Evolutionary conservation across 2,329 filamentous ascomycete genomes (phyloP).

Genomic region (Xylaria sp.): DNA sequence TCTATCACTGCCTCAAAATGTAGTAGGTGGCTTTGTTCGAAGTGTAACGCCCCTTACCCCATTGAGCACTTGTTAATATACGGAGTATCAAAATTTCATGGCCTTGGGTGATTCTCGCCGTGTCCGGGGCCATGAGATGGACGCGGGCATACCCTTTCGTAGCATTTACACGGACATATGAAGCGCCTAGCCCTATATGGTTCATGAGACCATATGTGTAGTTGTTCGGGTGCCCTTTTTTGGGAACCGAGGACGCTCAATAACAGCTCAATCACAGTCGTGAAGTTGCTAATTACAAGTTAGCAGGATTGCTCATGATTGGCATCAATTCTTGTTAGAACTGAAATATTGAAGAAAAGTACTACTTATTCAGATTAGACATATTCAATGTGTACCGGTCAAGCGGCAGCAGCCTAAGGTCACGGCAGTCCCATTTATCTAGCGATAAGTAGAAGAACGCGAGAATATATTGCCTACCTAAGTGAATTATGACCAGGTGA

Average conservation of each 20-base stretch:
- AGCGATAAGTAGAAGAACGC: neutral
- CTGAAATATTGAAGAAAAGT: neutral
- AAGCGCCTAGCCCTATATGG: no score
- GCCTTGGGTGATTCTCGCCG: neutral
- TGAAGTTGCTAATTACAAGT: neutral
- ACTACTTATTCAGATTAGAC: neutral
- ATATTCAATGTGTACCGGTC: slow-evolving; percentile 1
- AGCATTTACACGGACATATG: neutral
- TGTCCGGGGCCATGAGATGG: slow-evolving; percentile 13
- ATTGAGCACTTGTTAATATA: no score
- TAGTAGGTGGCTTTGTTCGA: no score
- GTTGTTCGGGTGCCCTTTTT: no score
- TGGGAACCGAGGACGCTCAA: no score
- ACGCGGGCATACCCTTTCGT: slow-evolving; percentile 8
- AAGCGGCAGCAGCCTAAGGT: neutral
- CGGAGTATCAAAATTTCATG: no score
- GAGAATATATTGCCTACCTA: neutral
- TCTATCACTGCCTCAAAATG: no score
- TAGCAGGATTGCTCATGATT: slow-evolving; percentile 27
- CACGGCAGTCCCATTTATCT: neutral
- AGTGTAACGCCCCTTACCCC: no score
- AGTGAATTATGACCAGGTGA: slow-evolving; percentile 9
- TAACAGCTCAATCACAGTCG: no score
- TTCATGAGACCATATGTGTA: no score
- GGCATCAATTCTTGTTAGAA: slow-evolving; percentile 14